These are phyloP conservation scores for Pseudogymnoascus sp. DNA, from an alignment of 2,329 filamentous ascomycete genomes.

Conservation along the genomic window DNA sequence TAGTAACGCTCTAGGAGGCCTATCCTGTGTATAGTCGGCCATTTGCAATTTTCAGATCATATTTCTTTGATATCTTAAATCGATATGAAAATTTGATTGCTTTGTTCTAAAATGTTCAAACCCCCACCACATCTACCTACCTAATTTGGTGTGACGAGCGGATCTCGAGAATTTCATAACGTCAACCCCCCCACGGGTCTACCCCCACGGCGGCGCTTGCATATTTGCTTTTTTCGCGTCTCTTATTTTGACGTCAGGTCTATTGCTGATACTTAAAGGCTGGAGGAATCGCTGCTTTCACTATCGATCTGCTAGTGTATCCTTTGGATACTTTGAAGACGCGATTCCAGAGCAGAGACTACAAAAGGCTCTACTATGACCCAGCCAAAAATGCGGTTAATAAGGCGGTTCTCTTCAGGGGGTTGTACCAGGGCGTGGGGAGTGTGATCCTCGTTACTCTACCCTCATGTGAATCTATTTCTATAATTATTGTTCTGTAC, in stretches of 20 bases:
- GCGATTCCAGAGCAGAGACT: slow-evolving; percentile 72
- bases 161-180: slow-evolving; percentile 10
- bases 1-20: background rate
- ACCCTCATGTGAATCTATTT: slow-evolving; percentile 60
- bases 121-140: background rate
- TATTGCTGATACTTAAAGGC: slow-evolving; percentile 48
- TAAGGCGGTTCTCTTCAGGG: slow-evolving; percentile 55
- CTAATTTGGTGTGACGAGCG: slow-evolving; percentile 6
- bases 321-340: slow-evolving; percentile 89
- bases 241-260: slow-evolving; percentile 11
- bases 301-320: slow-evolving; percentile 80
- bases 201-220: slow-evolving; percentile 4
- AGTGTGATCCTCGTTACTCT: slow-evolving; percentile 79
- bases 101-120: background rate
- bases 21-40: background rate
- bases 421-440: slow-evolving; percentile 81
- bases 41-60: slow-evolving; percentile 2
- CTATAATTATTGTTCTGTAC: background rate
- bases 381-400: slow-evolving; percentile 48
- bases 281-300: slow-evolving; percentile 77
- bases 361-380: slow-evolving; percentile 59
- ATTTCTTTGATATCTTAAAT: background rate
- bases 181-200: background rate
- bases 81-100: background rate
- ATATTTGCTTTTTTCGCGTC: slow-evolving; percentile 9